Conservation (phyloP, 2,329 filamentous ascomycete species). For the Hymenoscyphus linearis region DNA sequence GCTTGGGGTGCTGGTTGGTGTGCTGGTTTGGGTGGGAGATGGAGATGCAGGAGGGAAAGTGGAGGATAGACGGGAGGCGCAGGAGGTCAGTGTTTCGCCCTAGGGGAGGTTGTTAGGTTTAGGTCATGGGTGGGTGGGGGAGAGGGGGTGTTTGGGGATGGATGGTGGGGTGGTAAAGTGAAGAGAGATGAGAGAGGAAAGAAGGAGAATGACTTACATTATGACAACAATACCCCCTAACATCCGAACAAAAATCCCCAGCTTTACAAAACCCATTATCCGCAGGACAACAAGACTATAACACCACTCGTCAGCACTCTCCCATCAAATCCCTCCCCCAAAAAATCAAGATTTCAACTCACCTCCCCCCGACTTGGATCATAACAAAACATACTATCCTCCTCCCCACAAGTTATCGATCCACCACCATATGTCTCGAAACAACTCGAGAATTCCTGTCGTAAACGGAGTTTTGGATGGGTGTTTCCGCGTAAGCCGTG, state of each 20-base stretch:
- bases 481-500: not conserved
- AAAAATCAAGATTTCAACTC: not conserved
- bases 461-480: not conserved
- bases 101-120: not conserved
- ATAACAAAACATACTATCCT: not conserved
- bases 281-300: not conserved
- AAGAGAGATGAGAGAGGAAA: not conserved
- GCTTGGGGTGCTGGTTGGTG: not conserved
- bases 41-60: not conserved
- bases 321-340: no score
- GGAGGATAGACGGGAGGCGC: not conserved
- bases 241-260: not conserved
- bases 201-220: not conserved
- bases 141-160: no score
- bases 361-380: constrained; percentile 2
- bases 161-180: no score
- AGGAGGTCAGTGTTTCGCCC: not conserved
- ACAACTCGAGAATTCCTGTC: not conserved
- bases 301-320: no score
- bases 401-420: not conserved
- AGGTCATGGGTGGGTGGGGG: not conserved
- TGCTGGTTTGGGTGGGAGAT: not conserved
- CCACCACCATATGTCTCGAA: not conserved
- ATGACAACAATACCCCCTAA: not conserved
- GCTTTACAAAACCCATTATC: not conserved